Conservation (phyloP, 139 green algal species). For the Raphidocelis subcapitata region DNA sequence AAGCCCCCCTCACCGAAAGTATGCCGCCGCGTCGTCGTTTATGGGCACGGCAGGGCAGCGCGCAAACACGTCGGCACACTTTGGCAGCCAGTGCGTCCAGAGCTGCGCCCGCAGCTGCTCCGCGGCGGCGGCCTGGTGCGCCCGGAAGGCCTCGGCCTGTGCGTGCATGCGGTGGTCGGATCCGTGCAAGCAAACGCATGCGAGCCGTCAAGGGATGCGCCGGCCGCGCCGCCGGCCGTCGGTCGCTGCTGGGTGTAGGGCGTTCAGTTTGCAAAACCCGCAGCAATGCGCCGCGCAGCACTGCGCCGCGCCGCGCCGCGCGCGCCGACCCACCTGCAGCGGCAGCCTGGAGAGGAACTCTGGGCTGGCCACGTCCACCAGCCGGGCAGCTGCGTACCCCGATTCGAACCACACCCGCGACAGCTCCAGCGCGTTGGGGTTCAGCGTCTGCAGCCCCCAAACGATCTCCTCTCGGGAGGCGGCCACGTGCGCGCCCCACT, state of each 20-base stretch:
- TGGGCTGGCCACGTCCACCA: conserved; percentile 49
- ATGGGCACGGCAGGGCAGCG: conserved; percentile 67
- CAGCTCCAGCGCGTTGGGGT: conserved; percentile 68
- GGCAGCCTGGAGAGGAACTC: conserved; percentile 54
- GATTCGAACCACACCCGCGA: conserved; percentile 53
- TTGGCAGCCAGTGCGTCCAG: conserved; percentile 73
- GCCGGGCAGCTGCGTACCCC: conserved; percentile 40
- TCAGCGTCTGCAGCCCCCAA: conserved; percentile 77
- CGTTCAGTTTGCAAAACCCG: too few species aligned
- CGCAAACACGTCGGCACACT: conserved; percentile 68
- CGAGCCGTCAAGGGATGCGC: too few species aligned
- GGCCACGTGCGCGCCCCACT: conserved; percentile 55
- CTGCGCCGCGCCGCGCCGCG: too few species aligned
- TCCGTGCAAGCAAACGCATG: too few species aligned
- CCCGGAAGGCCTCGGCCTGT: conserved; percentile 52
- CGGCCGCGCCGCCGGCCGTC: too few species aligned
- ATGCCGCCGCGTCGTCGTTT: conserved; percentile 62
- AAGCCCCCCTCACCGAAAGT: conserved; percentile 26
- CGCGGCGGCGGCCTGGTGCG: conserved; percentile 46
- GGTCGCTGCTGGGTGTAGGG: too few species aligned
- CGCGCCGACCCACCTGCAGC: conserved; percentile 32
- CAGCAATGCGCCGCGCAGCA: too few species aligned
- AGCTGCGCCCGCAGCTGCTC: conserved; percentile 62
- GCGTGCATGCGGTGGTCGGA: neutral
- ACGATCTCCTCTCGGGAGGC: conserved; percentile 59